Evolutionary conservation across 495 filamentous ascomycete species (phyloP), one percentile per base, ranked within the genome.

Genomic region (Talaromyces ruber): DNA sequence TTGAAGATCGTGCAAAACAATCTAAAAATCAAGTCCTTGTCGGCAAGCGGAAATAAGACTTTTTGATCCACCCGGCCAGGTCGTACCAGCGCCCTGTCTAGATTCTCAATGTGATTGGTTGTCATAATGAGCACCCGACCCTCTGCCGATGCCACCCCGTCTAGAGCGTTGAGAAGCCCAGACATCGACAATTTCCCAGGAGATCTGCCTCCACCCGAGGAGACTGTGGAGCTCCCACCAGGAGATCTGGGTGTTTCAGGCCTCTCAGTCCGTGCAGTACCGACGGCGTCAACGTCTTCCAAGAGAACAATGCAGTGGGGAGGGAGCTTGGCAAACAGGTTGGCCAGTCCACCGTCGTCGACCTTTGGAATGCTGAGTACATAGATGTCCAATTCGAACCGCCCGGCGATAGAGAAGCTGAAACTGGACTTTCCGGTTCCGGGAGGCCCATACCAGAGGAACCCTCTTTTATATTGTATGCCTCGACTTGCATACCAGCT

Each of bases 121-220:
- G 87, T 89, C 85, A 90, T 89, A 64, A 90, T 86, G 4, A 89
- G 75, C 14, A 89, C 77, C 14, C 84, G 78, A 11, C 86, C 87
- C 68, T 89, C 86, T 61, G 84, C 79, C 1, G 79, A 81, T 6
- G 84, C 82, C 21, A 88, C 84, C n/a, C 87, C 84, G 61, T 89
- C 86, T 24, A 90, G 74, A 34, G 84, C 83, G 65, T 90, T 90
- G 53, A 90, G 74, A n/a, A 90, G 71, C 0, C 83, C 85, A 5
- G 85, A 86, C 22, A 88, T 18, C 11, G 51, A 24, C 51, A 54
- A 54, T 54, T 32, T 32, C 30, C 30, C 30, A 32, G 30, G 30
- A 32, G 30, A 32, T 32, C 30, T 32, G 30, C 30, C 30, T 32
- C 30, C 30, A 32, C 30, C 30, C 30, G 30, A 32, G 30, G 30